Base-by-base conservation (phyloP, 2,329 filamentous ascomycete species). In the Colletotrichum sp. region DNA sequence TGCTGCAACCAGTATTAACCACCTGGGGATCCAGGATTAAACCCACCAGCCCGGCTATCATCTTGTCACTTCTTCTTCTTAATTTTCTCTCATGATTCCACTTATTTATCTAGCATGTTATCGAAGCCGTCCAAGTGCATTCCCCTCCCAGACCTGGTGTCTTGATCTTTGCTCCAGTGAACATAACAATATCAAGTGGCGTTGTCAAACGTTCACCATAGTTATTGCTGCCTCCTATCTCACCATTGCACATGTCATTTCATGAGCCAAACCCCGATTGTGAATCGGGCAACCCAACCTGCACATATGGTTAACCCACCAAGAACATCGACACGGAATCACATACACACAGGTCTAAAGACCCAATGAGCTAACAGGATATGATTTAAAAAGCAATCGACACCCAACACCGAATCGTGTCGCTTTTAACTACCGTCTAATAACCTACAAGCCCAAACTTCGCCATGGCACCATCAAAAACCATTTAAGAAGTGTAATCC, bases 401-500 rank as follows among this genome's bases (percentile, higher is more conserved):
- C 55, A 34, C 63, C 52, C 60, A 57, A 72, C 63, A 72, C 71
- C 59, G 59, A 68, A 69, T 76, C 71, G 71, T 74, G 74, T 65
- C 71, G 72, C 75, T 76, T 76, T 76, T 76, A 4, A 62, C 57
- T 74, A 69, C 74, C 71, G 55, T 76, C 72, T 76, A 75, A 24
- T 57, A 69, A 69, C 65, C 74, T 74, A 76, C 64, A 69, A 65
- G 12, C 39, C 71, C 21, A 36, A 36, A n/a, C 16, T 39, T 64
- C 44, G 28, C 66, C 44, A 36, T 44, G 57, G 24, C 49, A 26
- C 57, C 18, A 65, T 71, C 15, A 7, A 21, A 68, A 16, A 0
- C 9, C 21, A 6, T 28, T 77, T 82, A 88, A 71, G 79, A 75
- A 18, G 90, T 92, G 81, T 92, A 92, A 79, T 92, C 87, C 85